Evolutionary conservation across 306 rosid genomes (phyloP).

Genomic region (Rosa persica): DNA sequence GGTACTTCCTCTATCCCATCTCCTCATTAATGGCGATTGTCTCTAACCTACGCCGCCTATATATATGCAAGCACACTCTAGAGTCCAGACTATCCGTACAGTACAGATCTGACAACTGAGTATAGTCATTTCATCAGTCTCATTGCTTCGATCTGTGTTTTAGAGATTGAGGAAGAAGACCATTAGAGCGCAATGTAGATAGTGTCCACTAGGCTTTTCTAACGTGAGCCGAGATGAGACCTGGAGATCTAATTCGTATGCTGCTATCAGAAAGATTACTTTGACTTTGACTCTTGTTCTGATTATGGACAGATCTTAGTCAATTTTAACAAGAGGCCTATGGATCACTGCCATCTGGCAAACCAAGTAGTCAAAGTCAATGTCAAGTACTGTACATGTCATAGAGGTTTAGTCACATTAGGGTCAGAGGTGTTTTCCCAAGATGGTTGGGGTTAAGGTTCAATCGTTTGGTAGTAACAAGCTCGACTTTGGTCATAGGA

Average conservation of each 20-base stretch:
- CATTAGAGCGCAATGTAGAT: neutral
- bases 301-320: neutral
- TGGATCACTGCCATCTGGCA: neutral
- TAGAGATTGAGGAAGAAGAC: neutral
- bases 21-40: neutral
- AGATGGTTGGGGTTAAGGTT: neutral
- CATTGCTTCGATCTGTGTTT: neutral
- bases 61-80: neutral
- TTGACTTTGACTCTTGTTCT: neutral
- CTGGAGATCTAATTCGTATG: neutral
- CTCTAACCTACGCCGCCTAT: neutral
- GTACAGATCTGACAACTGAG: neutral
- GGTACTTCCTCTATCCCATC: constrained; percentile 23
- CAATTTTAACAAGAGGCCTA: neutral
- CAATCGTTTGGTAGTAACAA: neutral
- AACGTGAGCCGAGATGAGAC: constrained; percentile 1
- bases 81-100: no score
- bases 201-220: neutral
- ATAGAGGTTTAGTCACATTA: neutral
- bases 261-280: neutral
- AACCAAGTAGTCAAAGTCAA: neutral
- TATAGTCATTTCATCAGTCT: neutral
- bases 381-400: neutral
- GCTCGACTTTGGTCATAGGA: neutral
- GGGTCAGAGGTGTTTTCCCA: neutral